Evolutionary conservation across 75 land plant species (phyloP).

Genomic region (Pinus albicaulis): DNA sequence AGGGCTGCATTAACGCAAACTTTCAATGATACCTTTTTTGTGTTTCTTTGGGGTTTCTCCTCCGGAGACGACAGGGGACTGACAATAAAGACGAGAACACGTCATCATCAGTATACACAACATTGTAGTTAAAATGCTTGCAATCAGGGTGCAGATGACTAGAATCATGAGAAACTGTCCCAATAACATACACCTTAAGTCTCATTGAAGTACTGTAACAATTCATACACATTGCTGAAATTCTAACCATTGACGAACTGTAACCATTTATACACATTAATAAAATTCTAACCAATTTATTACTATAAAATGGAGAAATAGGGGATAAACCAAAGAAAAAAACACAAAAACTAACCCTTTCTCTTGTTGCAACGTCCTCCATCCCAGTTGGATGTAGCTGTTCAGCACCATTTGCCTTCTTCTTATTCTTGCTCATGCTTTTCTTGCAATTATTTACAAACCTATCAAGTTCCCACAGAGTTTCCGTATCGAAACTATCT

Average conservation of each 20-base stretch:
- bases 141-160: too few species aligned
- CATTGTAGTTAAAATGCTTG: too few species aligned
- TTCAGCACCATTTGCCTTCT: neutral
- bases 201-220: too few species aligned
- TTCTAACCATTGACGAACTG: too few species aligned
- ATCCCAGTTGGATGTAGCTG: neutral
- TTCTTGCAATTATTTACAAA: conserved; percentile 20
- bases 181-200: too few species aligned
- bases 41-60: conserved; percentile 5
- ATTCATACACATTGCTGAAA: too few species aligned
- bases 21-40: neutral
- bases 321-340: neutral
- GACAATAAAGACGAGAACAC: neutral
- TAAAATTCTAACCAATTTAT: too few species aligned
- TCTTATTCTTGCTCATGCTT: conserved; percentile 15
- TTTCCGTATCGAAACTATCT: conserved; percentile 46
- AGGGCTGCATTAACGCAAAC: neutral
- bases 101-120: neutral
- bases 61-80: neutral
- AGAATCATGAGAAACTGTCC: too few species aligned
- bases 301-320: too few species aligned
- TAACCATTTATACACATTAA: too few species aligned
- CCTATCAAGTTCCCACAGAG: conserved; percentile 61
- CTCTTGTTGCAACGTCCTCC: neutral
- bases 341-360: neutral